These are phyloP conservation scores for Knoxia roxburghii DNA, from an alignment of 257 asterid species.

Conservation along the genomic window DNA sequence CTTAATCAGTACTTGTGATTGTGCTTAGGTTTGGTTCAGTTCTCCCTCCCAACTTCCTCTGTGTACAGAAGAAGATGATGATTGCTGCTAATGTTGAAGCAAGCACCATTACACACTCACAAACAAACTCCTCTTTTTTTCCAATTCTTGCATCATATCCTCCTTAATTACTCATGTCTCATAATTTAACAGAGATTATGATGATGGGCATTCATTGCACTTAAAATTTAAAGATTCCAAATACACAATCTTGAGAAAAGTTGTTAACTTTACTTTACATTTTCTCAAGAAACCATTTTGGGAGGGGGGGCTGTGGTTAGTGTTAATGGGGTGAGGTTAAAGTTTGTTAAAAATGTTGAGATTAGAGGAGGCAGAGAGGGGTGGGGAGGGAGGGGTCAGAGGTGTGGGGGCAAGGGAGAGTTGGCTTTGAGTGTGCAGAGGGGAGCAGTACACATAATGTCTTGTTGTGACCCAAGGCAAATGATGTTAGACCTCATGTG, in stretches of 20 bases:
- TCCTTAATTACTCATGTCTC: too few species aligned
- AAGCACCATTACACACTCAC: not conserved
- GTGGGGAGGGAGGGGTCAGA: not conserved
- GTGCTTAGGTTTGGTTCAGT: not conserved
- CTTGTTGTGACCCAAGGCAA: slow-evolving; percentile 50
- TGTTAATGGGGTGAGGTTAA: too few species aligned
- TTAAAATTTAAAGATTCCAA: too few species aligned
- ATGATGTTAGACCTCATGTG: slow-evolving; percentile 48
- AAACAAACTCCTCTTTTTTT: too few species aligned
- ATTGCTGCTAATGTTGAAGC: not conserved
- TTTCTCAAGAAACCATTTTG: too few species aligned
- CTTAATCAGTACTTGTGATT: not conserved
- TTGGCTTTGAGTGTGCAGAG: slow-evolving; percentile 13
- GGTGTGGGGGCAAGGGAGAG: slow-evolving; percentile 10
- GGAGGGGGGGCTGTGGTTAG: too few species aligned
- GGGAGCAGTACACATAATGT: slow-evolving; percentile 28
- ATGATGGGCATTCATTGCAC: too few species aligned
- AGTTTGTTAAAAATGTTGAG: slow-evolving; percentile 17
- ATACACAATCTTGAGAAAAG: too few species aligned
- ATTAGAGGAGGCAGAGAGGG: slow-evolving; percentile 13
- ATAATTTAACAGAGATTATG: too few species aligned
- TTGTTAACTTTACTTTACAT: too few species aligned
- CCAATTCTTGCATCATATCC: too few species aligned
- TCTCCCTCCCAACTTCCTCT: too few species aligned
- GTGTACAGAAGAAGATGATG: slow-evolving; percentile 2